Base-by-base conservation (phyloP, 108 stramenopile genomes). In the Nitzschia sp. region DNA sequence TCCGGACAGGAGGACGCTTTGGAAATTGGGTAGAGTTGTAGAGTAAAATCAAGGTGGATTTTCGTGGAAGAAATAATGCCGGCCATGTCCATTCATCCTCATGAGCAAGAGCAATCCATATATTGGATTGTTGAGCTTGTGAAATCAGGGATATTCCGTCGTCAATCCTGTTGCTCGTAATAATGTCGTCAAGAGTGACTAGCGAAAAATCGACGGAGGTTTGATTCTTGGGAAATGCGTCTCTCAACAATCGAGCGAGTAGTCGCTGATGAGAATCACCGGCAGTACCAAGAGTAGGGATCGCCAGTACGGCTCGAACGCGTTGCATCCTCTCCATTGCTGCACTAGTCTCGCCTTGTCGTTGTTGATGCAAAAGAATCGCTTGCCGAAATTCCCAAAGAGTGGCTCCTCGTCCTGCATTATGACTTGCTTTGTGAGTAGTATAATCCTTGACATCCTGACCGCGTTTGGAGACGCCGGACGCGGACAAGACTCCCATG, bases 31-130 rank as follows among this genome's bases (percentile, higher is more conserved):
- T 26, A 13, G 25, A 19, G 32, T 73, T 53, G 28, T 73, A 65
- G 36, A 73, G 42, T 29, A 73, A 26, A 8, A 73, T 21, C 42
- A 73, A 48, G 18, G 34, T 59, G 1, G 75, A 54, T 21, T 46
- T 46, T 11, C 4, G 23, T 28, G 75, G 75, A 28, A 76, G 17
- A 31, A 76, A 76, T n/a, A 75, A 64, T 5, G 67, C 59, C n/a
- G 75, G 75, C 66, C 66, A 72, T 21, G 61, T 62, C 24, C 26
- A 54, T 3, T 19, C 24, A 6, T 53, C 56, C 15, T 72, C 49
- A 18, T 63, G 27, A n/a, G 60, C 51, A 25, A 34, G 24, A 13
- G 71, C 61, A 18, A 72, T 26, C 71, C 71, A 72, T 2, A 63
- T 15, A 17, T 70, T 3, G 2, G 69, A 27, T 4, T 48, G 28